phyloP scores from a whole-genome alignment of 208 protist species.

The Trypanosoma grayi region DNA sequence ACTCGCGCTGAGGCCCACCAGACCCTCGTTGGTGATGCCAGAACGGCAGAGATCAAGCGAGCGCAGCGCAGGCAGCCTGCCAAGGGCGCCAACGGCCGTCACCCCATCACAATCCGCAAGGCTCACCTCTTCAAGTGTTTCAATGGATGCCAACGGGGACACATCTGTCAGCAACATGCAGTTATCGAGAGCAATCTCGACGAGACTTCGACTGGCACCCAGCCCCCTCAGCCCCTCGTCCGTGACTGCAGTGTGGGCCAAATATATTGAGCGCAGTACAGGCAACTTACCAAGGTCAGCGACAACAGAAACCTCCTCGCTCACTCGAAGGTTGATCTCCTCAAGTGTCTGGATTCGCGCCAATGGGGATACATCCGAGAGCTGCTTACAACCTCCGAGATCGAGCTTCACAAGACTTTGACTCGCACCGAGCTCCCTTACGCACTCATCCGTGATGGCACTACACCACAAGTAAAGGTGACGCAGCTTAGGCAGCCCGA shows the following conservation, averaged over 20 bases:
- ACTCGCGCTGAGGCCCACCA: too few relatives aligned
- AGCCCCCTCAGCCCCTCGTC: not conserved
- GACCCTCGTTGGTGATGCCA: too few relatives aligned
- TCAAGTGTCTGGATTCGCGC: constrained; percentile 13
- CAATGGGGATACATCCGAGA: not conserved
- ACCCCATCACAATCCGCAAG: not conserved
- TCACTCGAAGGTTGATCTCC: constrained; percentile 22
- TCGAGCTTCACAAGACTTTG: not conserved
- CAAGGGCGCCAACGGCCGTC: too few relatives aligned
- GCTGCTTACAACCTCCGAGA: not conserved
- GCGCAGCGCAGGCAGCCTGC: too few relatives aligned
- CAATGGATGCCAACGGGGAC: not conserved
- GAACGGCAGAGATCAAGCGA: too few relatives aligned
- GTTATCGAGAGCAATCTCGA: not conserved
- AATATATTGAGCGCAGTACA: constrained; percentile 28
- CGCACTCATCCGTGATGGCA: constrained; percentile 6
- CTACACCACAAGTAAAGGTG: constrained; percentile 17
- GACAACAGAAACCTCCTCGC: constrained; percentile 22
- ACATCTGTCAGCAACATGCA: not conserved
- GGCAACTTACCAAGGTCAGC: constrained; percentile 27
- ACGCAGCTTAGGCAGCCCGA: constrained; percentile 15
- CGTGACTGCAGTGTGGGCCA: constrained; percentile 20
- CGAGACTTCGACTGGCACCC: not conserved
- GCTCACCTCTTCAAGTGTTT: not conserved
- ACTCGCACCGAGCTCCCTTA: not conserved